Conservation (phyloP, 192 early-diverging fungal species). For the Coemansia erecta region DNA sequence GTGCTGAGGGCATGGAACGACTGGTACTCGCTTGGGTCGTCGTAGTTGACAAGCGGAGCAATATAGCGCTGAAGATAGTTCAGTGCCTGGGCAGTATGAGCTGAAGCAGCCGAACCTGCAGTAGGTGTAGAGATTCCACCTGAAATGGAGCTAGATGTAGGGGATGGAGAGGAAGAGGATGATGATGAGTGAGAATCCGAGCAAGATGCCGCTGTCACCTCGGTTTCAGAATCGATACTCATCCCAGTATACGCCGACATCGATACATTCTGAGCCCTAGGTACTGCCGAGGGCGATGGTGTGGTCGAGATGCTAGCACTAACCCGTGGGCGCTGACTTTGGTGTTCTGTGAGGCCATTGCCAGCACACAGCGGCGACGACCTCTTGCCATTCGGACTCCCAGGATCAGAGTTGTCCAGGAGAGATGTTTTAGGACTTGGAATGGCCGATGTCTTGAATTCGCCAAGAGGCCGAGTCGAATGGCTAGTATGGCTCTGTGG, state of each 20-base stretch:
- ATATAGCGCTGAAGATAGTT: constrained; percentile 76
- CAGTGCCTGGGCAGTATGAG: constrained; percentile 55
- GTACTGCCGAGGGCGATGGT: not conserved
- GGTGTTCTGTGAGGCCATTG: constrained; percentile 1
- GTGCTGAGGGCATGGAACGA: constrained; percentile 49
- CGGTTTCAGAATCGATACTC: no score
- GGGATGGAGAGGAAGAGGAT: not conserved
- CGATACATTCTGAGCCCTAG: not conserved
- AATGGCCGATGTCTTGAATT: constrained; percentile 42
- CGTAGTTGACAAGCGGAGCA: constrained; percentile 67
- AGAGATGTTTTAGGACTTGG: constrained; percentile 40
- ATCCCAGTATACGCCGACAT: no score
- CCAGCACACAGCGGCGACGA: constrained; percentile 7
- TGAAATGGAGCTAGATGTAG: not conserved
- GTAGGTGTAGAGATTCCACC: not conserved
- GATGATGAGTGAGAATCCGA: not conserved
- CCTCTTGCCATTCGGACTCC: constrained; percentile 11
- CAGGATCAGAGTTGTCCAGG: constrained; percentile 8
- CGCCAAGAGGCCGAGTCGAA: constrained; percentile 3
- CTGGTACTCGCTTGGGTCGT: constrained; percentile 32
- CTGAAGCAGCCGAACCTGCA: not conserved
- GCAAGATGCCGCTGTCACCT: not conserved
- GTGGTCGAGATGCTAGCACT: not conserved
- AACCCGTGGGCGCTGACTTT: constrained; percentile 21
- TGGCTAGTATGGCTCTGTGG: no score